Evolutionary conservation across 1,284 basidiomycete genomes (phyloP), one percentile per base, ranked within the genome.

Genomic region (Melampsora occidentalis): DNA sequence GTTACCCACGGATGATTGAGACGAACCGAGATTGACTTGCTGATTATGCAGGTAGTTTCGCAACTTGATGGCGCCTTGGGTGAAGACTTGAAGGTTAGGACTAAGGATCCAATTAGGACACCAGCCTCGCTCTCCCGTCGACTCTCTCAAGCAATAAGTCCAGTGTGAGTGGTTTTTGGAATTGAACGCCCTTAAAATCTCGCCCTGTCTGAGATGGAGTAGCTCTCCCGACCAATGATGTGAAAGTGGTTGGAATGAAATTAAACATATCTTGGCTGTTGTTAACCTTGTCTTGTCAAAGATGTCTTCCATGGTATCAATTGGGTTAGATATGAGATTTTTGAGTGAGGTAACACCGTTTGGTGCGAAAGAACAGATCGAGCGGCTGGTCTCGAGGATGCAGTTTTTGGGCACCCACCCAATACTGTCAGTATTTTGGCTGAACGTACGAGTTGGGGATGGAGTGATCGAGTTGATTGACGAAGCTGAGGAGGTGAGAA

Each of bases 191-290:
- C 66, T 33, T 16, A 76, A 18, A 39, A 48, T 62, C 46, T 76
- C 73, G 16, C 66, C 73, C 53, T 68, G 73, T 33, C 22, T 48
- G 1, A 76, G 42, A 22, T 75, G 51, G 20, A 22, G 59, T 31
- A 76, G 42, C 42, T 76, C 73, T n/a, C 66, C 73, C 14, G 73
- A 68, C 73, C 73, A 76, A 22, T 57, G 68, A n/a, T 42, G 59
- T 5, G 66, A 61, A 39, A 68, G 73, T 6, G 66, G 51, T 46
- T 69, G 73, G n/a, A 69, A 69, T 10, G 57, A 18, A 22, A 76
- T 67, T n/a, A 69, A 59, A 25, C n/a, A 51, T 14, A 69, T 31
- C 31, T 76, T 61, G 28, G 31, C 25, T 10, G 59, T 49, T 31
- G 66, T 69, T 22, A 69, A 35, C 28, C 57, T 68, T 12, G 28